Evolutionary conservation across 108 stramenopile species (phyloP).

Genomic region (Parietichytrium sp.): DNA sequence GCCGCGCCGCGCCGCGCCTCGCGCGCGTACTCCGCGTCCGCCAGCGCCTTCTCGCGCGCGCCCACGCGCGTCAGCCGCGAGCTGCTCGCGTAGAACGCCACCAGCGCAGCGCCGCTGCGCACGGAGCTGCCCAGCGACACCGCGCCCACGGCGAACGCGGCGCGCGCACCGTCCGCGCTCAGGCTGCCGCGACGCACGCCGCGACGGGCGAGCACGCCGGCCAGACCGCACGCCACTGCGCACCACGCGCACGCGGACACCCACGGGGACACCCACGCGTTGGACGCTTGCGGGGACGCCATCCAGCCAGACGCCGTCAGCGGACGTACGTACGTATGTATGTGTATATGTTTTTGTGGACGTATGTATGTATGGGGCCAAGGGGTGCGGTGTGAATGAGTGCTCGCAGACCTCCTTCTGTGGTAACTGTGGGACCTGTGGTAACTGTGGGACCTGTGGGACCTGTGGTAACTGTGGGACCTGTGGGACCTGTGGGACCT

Average conservation of each 20-base stretch:
- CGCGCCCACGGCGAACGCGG: constrained; percentile 41
- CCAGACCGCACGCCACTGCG: neutral
- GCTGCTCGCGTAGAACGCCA: constrained; percentile 38
- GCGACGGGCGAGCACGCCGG: constrained; percentile 6
- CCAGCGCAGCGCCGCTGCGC: constrained; percentile 18
- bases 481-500: too few species aligned
- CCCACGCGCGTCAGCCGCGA: constrained; percentile 40
- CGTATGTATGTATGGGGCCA: too few species aligned
- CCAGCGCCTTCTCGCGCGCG: neutral
- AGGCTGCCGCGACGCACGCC: constrained; percentile 31
- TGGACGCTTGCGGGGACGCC: too few species aligned
- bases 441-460: too few species aligned
- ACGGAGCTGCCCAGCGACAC: neutral
- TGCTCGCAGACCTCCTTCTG: too few species aligned
- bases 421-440: too few species aligned
- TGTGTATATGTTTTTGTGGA: too few species aligned
- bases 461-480: too few species aligned
- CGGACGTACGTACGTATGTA: too few species aligned
- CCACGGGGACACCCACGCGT: too few species aligned
- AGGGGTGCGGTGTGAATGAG: too few species aligned
- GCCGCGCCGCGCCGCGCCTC: constrained; percentile 30
- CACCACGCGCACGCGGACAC: neutral
- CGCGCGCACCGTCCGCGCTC: constrained; percentile 22
- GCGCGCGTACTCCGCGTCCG: constrained; percentile 1
- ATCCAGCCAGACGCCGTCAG: too few species aligned